Evolutionary conservation across 2,329 filamentous ascomycete genomes (phyloP), one percentile per base, ranked within the genome.

Genomic region (Zymoseptoria ardabiliae): DNA sequence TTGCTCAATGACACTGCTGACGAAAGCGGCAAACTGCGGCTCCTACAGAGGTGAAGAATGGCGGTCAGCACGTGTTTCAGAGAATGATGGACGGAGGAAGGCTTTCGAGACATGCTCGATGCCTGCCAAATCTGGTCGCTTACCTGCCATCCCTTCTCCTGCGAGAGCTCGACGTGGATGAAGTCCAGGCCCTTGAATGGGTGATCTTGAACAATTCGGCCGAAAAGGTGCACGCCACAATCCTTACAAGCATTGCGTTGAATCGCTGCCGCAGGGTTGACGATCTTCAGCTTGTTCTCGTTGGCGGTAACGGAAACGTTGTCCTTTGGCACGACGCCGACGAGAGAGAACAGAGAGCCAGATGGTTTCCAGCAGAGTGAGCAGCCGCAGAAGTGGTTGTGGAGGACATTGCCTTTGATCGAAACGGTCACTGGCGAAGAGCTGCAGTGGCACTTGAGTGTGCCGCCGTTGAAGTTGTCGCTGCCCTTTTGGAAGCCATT

Each of bases 351-450:
- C 61, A 88, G 79, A 0, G 84, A 78, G 28, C 83, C 83, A 2
- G 73, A 59, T 4, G 86, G 86, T 73, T 88, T 89, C 85, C 85
- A 89, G 80, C 86, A 88, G 72, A 88, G 86, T 57, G 84, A 87
- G 75, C 86, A 88, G 63, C 85, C 85, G 73, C 86, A 88, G 58
- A 83, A 85, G 74, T 89, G 86, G 77, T 89, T 88, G 77, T 88
- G 85, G 1, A 79, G 75, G 58, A 89, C 81, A 66, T 87, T 83
- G 69, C 80, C 76, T 59, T 67, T 71, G 48, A 88, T 77, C 0
- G 78, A 79, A 21, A 88, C 78, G 67, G 84, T 80, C 60, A 88
- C 82, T 23, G 80, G 81, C 70, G 79, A 71, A 62, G 66, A 75
- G 10, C 73, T 58, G 77, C 85, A 89, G 67, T 81, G 80, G 78